Base-by-base conservation (phyloP, 208 protist genomes). In the Angomonas desouzai region DNA sequence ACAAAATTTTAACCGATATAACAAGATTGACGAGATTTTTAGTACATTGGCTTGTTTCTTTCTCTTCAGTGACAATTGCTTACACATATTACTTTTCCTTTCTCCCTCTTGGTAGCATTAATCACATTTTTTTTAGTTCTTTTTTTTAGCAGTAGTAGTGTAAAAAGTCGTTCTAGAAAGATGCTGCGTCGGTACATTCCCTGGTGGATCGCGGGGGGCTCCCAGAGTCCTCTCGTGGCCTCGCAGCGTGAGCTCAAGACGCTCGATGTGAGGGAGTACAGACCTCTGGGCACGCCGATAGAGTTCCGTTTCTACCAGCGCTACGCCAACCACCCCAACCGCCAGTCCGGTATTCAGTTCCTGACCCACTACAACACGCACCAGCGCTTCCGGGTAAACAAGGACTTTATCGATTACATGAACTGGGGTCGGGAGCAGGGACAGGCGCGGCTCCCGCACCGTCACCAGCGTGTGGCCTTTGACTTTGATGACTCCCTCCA, bases 301-400 rank as follows among this genome's bases (percentile, higher is more conserved):
- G 89, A 96, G 70, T 93, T 96, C 49, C 86, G 89, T 57, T 96
- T 96, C 64, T 96, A 96, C 66, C 89, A 96, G 73, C 89, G 89
- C 34, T 96, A 96, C 70, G 72, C 89, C 23, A 96, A 92, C 64
- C 84, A 96, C 72, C 89, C 89, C 7, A 93, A 96, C 65, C 74
- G 85, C 1, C 80, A 91, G 59, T 96, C 89, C 4, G 89, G 89
- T 10, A 68, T 96, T 25, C 89, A 96, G 68, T 96, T 96, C 56
- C 74, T 93, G 53, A 96, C 89, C 10, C 89, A 96, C 74, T 93
- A 92, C 77, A 87, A 83, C 68, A 92, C 81, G 9, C 89, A 96
- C 61, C 84, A 96, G 61, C 86, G 89, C 4, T 93, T 90, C 55
- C 83, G 83, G 38, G 85, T 92, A 34, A 96, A 85, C 38, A 90